These are phyloP conservation scores for Aureoboletus auriporus DNA, from an alignment of 768 basidiomycete species.

Conservation along the genomic window DNA sequence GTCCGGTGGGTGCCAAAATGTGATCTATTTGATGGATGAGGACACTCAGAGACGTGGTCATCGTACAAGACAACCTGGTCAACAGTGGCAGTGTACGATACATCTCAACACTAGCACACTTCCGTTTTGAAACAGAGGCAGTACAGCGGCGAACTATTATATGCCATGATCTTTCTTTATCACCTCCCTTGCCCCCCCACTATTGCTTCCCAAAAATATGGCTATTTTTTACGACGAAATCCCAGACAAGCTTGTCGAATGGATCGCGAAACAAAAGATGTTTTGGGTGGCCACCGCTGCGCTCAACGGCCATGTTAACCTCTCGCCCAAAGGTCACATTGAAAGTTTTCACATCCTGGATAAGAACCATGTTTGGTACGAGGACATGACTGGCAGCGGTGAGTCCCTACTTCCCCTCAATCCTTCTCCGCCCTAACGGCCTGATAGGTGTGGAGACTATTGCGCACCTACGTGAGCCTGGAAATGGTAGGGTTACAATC, in stretches of 20 bases:
- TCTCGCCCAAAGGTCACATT: slow-evolving; percentile 62
- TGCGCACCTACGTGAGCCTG: slow-evolving; percentile 52
- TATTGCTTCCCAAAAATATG: slow-evolving; percentile 33
- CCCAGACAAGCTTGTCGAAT: slow-evolving; percentile 47
- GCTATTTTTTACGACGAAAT: slow-evolving; percentile 56
- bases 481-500: slow-evolving; percentile 57
- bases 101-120: too few species aligned
- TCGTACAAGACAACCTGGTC: not conserved
- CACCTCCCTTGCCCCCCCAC: too few species aligned
- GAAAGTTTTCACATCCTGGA: slow-evolving; percentile 59
- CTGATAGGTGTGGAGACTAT: slow-evolving; percentile 52
- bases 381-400: slow-evolving; percentile 72
- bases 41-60: slow-evolving; percentile 34
- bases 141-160: too few species aligned
- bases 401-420: slow-evolving; percentile 13
- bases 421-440: not conserved
- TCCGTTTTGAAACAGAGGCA: too few species aligned
- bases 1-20: slow-evolving; percentile 50
- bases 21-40: slow-evolving; percentile 63
- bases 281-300: slow-evolving; percentile 74
- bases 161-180: too few species aligned
- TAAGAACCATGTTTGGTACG: slow-evolving; percentile 61
- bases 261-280: slow-evolving; percentile 60
- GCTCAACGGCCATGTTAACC: slow-evolving; percentile 61
- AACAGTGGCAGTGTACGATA: slow-evolving; percentile 1